phyloP scores from a whole-genome alignment of 768 basidiomycete species.

The Leucocoprinus birnbaumii region DNA sequence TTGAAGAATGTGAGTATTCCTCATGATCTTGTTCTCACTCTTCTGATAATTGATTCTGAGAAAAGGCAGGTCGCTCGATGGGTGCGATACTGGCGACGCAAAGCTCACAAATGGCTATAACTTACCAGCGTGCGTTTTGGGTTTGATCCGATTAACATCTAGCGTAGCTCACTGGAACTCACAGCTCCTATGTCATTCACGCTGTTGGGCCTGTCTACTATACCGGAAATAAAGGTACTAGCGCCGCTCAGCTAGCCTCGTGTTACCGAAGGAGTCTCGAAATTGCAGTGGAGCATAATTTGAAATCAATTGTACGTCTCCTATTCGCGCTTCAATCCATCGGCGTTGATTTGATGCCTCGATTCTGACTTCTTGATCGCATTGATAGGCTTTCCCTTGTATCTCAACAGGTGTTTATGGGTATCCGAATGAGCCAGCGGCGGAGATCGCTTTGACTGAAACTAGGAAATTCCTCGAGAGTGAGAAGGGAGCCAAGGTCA shows the following conservation, averaged over 20 bases:
- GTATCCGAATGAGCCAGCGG: constrained; percentile 73
- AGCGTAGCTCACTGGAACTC: no score
- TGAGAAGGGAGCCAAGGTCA: constrained; percentile 45
- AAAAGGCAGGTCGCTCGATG: constrained; percentile 59
- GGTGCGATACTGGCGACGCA: constrained; percentile 68
- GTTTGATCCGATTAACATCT: no score
- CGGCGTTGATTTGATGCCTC: background rate
- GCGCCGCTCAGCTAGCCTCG: constrained; percentile 55
- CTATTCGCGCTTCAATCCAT: background rate
- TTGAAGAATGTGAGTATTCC: constrained; percentile 61
- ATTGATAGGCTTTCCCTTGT: constrained; percentile 75
- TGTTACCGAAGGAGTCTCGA: constrained; percentile 68
- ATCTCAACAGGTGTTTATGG: constrained; percentile 80
- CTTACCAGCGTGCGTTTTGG: constrained; percentile 71
- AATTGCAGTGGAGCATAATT: constrained; percentile 54
- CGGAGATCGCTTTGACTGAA: constrained; percentile 62
- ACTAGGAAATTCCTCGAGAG: constrained; percentile 58
- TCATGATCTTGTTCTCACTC: background rate
- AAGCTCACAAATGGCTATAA: constrained; percentile 80
- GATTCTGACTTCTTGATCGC: background rate
- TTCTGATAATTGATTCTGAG: background rate
- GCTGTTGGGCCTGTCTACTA: constrained; percentile 78
- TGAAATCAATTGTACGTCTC: constrained; percentile 59
- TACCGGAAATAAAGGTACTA: constrained; percentile 31
- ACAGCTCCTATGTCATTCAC: constrained; percentile 72